Evolutionary conservation across 2,329 filamentous ascomycete genomes (phyloP), one percentile per base, ranked within the genome.

Genomic region (Diaporthe sp.): DNA sequence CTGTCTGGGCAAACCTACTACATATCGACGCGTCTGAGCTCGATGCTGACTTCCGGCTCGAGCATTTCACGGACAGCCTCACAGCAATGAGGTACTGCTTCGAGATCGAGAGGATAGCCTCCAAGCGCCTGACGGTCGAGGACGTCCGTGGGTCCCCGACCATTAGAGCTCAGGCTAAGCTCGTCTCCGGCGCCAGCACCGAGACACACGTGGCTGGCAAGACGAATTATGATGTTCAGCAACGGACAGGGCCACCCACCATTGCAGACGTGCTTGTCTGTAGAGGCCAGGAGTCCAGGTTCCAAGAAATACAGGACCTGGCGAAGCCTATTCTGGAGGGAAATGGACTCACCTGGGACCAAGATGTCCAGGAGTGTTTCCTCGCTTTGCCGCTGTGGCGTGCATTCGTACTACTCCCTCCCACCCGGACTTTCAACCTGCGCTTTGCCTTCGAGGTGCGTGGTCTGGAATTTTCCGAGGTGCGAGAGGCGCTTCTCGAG

Each of bases 21-120:
- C 63, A 66, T 13, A 51, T 66, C 9, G 63, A 51, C 8, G 17
- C 44, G 1, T 51, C 63, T 5, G 15, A 51, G 15, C 35, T 66
- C 32, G 25, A 22, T 10, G 63, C 25, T 1, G 44, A 66, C 1
- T 66, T 66, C 10, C 44, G 63, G 6, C 44, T 66, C 9, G 63
- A 66, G 30, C 63, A 66, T 15, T 66, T 66, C 44, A 66, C 63
- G 4, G 63, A 66, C 30, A 66, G 63, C n/a, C 63, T 66, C 15
- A 66, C 63, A 6, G 22, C 63, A 19, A 51, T 66, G 63, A 66
- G 63, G 37, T 66, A 66, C 10, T 66, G 63, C 32, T 66, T 66
- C 15, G 63, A 66, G 30, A 19, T 66, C 0, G 63, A 66, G 13
- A 19, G 42, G 22, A 22, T 66, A 7, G 39, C 63, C 1, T 66